Percentiles rank a stretch among this genome's conserved stretches.
These are phyloP conservation scores for Trichoderma sp. DNA, from an alignment of 2,329 filamentous ascomycete genomes.

Conservation along the genomic window DNA sequence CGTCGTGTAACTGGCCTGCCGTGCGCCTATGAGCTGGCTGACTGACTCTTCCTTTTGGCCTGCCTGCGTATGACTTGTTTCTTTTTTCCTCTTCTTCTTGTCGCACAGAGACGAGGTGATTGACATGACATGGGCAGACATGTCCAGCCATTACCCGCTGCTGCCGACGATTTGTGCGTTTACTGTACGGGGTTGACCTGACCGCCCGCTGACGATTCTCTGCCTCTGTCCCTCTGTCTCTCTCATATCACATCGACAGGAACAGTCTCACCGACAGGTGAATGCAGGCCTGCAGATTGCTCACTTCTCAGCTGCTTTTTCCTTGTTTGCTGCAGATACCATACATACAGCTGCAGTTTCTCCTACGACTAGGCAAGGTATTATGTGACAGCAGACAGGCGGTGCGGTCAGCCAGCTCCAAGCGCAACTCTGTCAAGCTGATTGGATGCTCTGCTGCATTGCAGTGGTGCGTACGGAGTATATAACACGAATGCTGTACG, in stretches of 20 bases:
- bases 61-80: constrained; percentile 9
- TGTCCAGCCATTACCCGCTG: background rate
- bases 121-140: background rate
- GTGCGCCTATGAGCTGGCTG: constrained; percentile 13
- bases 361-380: background rate
- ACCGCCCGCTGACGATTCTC: background rate
- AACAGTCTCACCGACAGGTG: background rate
- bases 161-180: background rate
- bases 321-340: background rate
- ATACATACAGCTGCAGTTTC: background rate
- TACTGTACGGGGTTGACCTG: background rate
- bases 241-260: background rate
- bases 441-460: background rate
- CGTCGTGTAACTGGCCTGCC: background rate
- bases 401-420: background rate
- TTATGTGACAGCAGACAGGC: background rate
- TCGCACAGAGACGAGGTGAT: background rate
- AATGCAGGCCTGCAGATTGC: background rate
- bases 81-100: background rate
- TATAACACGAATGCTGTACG: background rate
- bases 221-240: background rate
- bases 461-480: background rate
- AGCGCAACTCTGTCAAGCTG: background rate
- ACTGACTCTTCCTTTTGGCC: constrained; percentile 4
- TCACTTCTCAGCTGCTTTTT: constrained; percentile 2